Percentiles rank a stretch among this genome's conserved stretches.
phyloP scores from a whole-genome alignment of 768 basidiomycete species.

The Suillus brevipes region DNA sequence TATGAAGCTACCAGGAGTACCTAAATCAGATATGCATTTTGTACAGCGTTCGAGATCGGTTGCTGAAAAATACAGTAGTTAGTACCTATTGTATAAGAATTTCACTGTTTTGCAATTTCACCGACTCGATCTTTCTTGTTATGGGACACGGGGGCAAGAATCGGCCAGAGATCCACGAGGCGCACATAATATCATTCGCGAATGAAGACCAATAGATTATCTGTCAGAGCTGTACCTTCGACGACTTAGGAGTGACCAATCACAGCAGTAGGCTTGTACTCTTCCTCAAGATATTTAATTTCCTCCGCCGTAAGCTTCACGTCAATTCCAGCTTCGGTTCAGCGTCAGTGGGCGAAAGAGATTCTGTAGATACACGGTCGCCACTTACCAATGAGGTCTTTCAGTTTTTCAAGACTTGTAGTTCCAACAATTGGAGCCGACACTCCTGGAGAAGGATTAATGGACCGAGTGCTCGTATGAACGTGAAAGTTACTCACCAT shows the following conservation, averaged over 20 bases:
- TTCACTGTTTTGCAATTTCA: not conserved
- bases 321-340: slow-evolving; percentile 34
- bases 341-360: slow-evolving; percentile 6
- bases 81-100: not conserved
- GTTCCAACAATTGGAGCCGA: slow-evolving; percentile 47
- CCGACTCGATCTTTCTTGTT: not conserved
- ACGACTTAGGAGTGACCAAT: slow-evolving; percentile 34
- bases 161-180: not conserved
- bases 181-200: not conserved
- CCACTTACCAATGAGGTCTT: slow-evolving; percentile 39
- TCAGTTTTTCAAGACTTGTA: slow-evolving; percentile 40
- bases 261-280: slow-evolving; percentile 42
- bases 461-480: not conserved
- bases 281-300: slow-evolving; percentile 44
- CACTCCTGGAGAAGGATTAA: slow-evolving; percentile 24
- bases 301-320: slow-evolving; percentile 50
- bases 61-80: not conserved
- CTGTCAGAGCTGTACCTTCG: not conserved
- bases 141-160: not conserved
- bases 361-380: not conserved
- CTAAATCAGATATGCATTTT: not conserved
- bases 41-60: not conserved
- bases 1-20: not conserved
- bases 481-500: slow-evolving; percentile 19
- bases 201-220: not conserved